Percentiles rank a stretch among this genome's conserved stretches.
phyloP scores from a whole-genome alignment of 2,329 filamentous ascomycete species.

The Atkinsonella hypoxylon region DNA sequence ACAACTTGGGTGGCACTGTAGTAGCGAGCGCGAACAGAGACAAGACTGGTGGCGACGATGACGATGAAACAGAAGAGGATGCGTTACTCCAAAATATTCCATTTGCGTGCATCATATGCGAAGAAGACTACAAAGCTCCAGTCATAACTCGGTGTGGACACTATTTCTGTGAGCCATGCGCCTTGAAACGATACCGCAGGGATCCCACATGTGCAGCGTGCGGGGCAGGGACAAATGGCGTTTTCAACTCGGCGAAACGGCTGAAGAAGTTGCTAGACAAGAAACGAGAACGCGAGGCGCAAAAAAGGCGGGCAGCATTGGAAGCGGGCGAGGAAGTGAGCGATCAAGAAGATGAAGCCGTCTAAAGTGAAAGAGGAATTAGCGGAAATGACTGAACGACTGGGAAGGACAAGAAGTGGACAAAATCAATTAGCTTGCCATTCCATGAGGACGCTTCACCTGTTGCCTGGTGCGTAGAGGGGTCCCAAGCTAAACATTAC shows the following conservation, averaged over 20 bases:
- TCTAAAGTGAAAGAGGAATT: not conserved
- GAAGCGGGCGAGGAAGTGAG: constrained; percentile 38
- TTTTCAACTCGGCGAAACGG: constrained; percentile 81
- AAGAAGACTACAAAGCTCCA: constrained; percentile 63
- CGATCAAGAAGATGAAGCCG: constrained; percentile 24
- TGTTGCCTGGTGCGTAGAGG: too few relatives aligned
- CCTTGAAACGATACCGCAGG: constrained; percentile 73
- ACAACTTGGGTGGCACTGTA: constrained; percentile 46
- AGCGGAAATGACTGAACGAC: not conserved
- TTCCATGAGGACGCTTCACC: not conserved
- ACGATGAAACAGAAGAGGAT: constrained; percentile 46
- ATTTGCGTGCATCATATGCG: constrained; percentile 82
- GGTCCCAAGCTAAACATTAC: too few relatives aligned
- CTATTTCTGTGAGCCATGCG: constrained; percentile 91
- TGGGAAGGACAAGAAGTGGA: not conserved
- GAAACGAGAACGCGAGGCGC: constrained; percentile 51
- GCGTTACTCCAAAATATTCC: constrained; percentile 72
- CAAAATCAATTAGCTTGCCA: not conserved
- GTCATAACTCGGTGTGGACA: constrained; percentile 86
- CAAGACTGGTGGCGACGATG: constrained; percentile 25
- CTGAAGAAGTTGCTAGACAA: constrained; percentile 68
- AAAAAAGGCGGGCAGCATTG: constrained; percentile 40
- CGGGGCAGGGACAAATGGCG: constrained; percentile 71
- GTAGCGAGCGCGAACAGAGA: constrained; percentile 46
- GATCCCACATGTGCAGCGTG: constrained; percentile 81